Percentiles rank a stretch among this genome's conserved stretches.
Evolutionary conservation across 148 eudicot genomes (phyloP).

Genomic region (Nepenthes mirabilis): DNA sequence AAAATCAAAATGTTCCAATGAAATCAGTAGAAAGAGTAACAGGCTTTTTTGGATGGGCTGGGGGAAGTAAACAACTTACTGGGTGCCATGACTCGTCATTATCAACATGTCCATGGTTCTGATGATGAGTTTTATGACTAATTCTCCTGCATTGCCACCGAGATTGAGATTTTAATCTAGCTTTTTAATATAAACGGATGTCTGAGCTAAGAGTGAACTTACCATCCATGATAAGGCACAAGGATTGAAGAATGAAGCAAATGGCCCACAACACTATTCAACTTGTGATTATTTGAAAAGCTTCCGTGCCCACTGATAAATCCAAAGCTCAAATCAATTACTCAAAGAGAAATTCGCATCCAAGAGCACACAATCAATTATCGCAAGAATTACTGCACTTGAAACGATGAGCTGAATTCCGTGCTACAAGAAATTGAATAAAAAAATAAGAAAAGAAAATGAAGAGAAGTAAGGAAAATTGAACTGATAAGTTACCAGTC

Average conservation of each 20-base stretch:
- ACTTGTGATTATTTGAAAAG: slow-evolving; percentile 52
- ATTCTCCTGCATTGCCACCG: slow-evolving; percentile 43
- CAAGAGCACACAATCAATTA: not conserved
- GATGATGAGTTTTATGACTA: slow-evolving; percentile 80
- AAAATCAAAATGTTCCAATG: not conserved
- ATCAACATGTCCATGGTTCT: slow-evolving; percentile 81
- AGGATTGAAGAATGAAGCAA: slow-evolving; percentile 75
- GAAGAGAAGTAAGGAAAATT: not conserved
- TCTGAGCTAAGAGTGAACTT: slow-evolving; percentile 8
- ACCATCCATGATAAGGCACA: slow-evolving; percentile 91
- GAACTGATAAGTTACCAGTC: slow-evolving; percentile 38
- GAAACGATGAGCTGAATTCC: not conserved
- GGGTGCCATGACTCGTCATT: slow-evolving; percentile 86
- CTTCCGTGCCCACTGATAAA: slow-evolving; percentile 75
- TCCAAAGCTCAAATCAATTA: slow-evolving; percentile 1
- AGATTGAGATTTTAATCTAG: not conserved
- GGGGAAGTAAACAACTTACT: slow-evolving; percentile 19
- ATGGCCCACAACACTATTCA: slow-evolving; percentile 65
- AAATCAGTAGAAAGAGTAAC: slow-evolving; percentile 1
- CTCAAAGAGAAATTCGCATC: not conserved
- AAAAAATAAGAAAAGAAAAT: not conserved
- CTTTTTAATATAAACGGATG: too few relatives aligned
- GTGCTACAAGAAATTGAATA: not conserved
- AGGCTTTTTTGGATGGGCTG: not conserved
- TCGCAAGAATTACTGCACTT: not conserved